Evolutionary conservation across 1,139 yeast genomes (phyloP).

Genomic region (Saccharomycopsis hybrid): DNA sequence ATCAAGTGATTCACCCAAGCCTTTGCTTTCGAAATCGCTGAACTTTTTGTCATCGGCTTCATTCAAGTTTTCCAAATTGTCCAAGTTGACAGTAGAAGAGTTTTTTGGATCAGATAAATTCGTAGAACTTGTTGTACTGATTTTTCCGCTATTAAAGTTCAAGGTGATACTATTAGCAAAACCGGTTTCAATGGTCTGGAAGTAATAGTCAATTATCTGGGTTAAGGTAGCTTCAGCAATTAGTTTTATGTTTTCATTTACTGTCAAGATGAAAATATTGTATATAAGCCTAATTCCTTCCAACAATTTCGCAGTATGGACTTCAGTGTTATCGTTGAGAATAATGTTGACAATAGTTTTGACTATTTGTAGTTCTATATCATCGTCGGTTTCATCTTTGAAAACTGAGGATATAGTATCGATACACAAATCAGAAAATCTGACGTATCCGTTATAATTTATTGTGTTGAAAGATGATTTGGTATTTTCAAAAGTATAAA

Average conservation of each 20-base stretch:
- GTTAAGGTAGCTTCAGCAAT: slow-evolving; percentile 94
- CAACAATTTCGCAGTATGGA: slow-evolving; percentile 84
- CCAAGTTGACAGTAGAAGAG: slow-evolving; percentile 55
- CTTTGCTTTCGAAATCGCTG: slow-evolving; percentile 36
- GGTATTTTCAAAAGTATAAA: slow-evolving; percentile 20
- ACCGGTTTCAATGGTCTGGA: slow-evolving; percentile 14
- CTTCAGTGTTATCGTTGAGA: slow-evolving; percentile 69
- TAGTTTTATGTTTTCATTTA: slow-evolving; percentile 57
- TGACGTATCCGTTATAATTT: slow-evolving; percentile 8
- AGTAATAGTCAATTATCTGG: slow-evolving; percentile 63
- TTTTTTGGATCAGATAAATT: no score
- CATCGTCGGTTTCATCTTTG: slow-evolving; percentile 83
- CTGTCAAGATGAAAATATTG: slow-evolving; percentile 77
- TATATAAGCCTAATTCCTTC: slow-evolving; percentile 91
- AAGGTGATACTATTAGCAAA: neutral
- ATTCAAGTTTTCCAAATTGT: slow-evolving; percentile 47
- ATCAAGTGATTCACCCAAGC: slow-evolving; percentile 27
- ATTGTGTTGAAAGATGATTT: slow-evolving; percentile 11
- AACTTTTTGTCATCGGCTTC: slow-evolving; percentile 50
- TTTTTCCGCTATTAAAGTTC: neutral
- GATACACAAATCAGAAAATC: slow-evolving; percentile 18
- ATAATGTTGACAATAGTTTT: slow-evolving; percentile 89
- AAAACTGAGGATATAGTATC: slow-evolving; percentile 82
- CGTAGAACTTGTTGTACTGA: neutral
- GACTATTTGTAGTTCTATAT: slow-evolving; percentile 84